Evolutionary conservation across 169 alveolate genomes (phyloP).

Genomic region (Cryptosporidium viatorum): DNA sequence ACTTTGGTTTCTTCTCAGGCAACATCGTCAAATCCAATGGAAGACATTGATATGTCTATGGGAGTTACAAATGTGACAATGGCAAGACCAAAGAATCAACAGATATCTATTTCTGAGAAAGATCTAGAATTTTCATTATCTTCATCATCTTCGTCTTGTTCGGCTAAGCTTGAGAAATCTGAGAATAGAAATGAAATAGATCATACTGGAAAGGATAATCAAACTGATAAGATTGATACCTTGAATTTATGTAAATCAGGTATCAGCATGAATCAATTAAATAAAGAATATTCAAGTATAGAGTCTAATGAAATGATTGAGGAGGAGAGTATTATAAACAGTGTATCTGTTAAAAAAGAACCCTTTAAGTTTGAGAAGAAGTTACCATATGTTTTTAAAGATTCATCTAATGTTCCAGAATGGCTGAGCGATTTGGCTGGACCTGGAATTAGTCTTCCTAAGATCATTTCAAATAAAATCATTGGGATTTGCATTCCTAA

Average conservation of each 20-base stretch:
- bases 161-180: background rate
- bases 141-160: background rate
- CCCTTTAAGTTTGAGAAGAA: constrained; percentile 34
- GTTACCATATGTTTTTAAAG: constrained; percentile 32
- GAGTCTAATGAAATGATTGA: constrained; percentile 3
- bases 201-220: background rate
- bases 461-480: constrained; percentile 34
- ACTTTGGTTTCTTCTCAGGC: background rate
- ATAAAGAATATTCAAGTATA: background rate
- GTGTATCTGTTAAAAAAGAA: background rate
- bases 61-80: constrained; percentile 7
- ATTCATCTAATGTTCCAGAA: constrained; percentile 32
- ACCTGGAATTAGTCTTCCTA: constrained; percentile 63
- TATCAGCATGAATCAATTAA: background rate
- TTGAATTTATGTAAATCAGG: background rate
- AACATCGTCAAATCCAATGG: background rate
- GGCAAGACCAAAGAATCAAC: constrained; percentile 49
- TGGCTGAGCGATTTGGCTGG: constrained; percentile 62
- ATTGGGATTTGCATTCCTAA: constrained; percentile 55
- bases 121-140: background rate
- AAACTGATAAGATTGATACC: background rate
- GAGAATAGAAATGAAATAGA: background rate
- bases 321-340: background rate
- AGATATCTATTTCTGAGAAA: background rate
- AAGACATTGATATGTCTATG: constrained; percentile 16